A percentile compares a stretch with the other conserved stretches of the same genome.
Evolutionary conservation across 306 rosid species (phyloP).

Genomic region (Pachyrhizus erosus): DNA sequence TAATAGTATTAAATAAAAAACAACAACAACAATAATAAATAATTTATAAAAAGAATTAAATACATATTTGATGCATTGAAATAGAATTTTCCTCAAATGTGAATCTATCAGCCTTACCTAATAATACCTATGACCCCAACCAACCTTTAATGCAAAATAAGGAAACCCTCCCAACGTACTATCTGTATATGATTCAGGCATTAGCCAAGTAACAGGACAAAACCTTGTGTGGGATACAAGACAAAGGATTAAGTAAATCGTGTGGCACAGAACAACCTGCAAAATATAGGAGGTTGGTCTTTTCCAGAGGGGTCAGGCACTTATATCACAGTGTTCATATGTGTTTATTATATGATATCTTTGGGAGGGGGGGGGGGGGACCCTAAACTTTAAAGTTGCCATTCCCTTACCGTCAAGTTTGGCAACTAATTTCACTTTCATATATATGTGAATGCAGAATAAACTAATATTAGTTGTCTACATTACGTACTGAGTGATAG

Average conservation of each 20-base stretch:
- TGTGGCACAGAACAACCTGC: conserved; percentile 35
- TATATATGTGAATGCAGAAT: neutral
- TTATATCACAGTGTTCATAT: neutral
- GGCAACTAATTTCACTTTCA: conserved; percentile 8
- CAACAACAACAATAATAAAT: too few species aligned
- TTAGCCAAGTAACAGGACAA: too few species aligned
- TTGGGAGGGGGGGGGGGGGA: conserved; percentile 14
- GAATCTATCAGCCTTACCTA: too few species aligned
- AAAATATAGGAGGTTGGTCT: conserved; percentile 12
- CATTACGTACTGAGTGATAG: neutral
- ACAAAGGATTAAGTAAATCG: conserved; percentile 15
- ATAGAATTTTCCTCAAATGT: too few species aligned
- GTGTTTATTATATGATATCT: neutral
- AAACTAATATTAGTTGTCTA: conserved; percentile 19
- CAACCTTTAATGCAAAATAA: too few species aligned
- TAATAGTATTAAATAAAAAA: too few species aligned
- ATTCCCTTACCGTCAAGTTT: conserved; percentile 24
- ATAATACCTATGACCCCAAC: too few species aligned
- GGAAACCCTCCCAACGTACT: too few species aligned
- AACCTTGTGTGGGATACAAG: too few species aligned
- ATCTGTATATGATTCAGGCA: too few species aligned
- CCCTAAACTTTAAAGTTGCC: conserved; percentile 14
- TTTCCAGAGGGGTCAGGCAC: conserved; percentile 31
- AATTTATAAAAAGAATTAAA: too few species aligned
- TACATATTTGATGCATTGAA: too few species aligned